Evolutionary conservation across 768 basidiomycete species (phyloP), one percentile per base, ranked within the genome.

Genomic region (Serendipita sp.): DNA sequence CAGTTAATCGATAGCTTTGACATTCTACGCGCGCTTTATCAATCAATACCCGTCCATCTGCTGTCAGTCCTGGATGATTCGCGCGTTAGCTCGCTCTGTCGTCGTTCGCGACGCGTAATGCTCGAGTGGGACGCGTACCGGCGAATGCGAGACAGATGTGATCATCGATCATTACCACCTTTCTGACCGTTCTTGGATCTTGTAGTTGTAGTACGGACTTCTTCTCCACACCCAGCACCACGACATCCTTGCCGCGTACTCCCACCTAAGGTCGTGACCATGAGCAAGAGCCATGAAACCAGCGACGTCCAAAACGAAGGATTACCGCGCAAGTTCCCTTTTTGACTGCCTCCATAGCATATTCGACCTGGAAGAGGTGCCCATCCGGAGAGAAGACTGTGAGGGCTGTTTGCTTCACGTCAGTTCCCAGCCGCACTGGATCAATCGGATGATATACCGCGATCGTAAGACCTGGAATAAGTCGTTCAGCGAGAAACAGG

Each of bases 341-440:
- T 69, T 90, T 78, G 62, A 98, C 96, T 62, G 96, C 96, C 74
- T 99, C 96, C n/a, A 86, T 77, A 13, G 96, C 96, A 74, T 99
- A 99, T 76, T 99, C 96, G 67, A 99, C 96, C 81, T 97, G 93
- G 80, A 97, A 96, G 68, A 99, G 78, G 77, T 99, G 96, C 17
- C 96, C 96, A 78, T 98, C 96, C 64, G 95, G 95, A 44, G 93
- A 96, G 80, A 96, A 95, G 71, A 95, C 92, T 66, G 95, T 98
- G 66, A 98, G 84, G 51, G 94, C 94, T 96, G 50, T 16, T 62
- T 28, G 60, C 31, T 14, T n/a, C 3, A 34, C 41, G 41, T 62
- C n/a, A 56, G 20, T 34, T 28, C 28, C 38, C 3, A 20, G 67
- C 22, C 20, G 28, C 48, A n/a, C 24, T 7, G 38, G 9, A 48